Evolutionary conservation across 208 protist genomes (phyloP), one percentile per base, ranked within the genome.

Genomic region (Vickermania ingenoplastis): DNA sequence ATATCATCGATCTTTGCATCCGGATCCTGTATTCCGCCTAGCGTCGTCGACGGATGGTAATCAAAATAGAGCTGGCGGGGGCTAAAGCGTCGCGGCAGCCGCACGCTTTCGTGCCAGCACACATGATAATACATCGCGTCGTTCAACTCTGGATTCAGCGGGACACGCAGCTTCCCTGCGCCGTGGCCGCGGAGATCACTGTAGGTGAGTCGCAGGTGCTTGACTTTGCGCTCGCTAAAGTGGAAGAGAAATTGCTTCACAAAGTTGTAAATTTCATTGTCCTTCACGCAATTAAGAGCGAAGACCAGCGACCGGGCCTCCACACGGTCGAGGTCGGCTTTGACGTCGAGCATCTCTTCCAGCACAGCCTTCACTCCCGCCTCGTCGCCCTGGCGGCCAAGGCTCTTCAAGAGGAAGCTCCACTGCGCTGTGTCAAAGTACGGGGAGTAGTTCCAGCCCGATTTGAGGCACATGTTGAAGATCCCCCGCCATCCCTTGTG

Each of bases 51-150:
- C 7, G 89, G 89, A 29, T 67, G 75, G 72, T 95, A 89, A 67
- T 95, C 89, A 73, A 95, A 95, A 71, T 92, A 95, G 31, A 90
- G 73, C 75, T 92, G 85, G 4, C 89, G 72, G 21, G 89, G 89
- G 27, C 77, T 87, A 73, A 95, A 95, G 66, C 89, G 83, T 49
- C 78, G 63, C 25, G 89, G 89, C 36, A 75, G 58, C 5, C 89
- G 84, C 22, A 92, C 87, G 63, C 71, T 85, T 23, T 67, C 79
- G 67, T 92, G 85, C 86, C 89, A 95, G 58, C 81, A 86, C 2
- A 95, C 81, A 65, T 95, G 89, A 59, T 95, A 95, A 55, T 86
- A 95, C 77, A 95, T 83, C 21, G 69, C 75, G 57, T 95, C 89
- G 60, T 95, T 95, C 7, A 7, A n/a, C 17, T 45, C 36, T 63